Evolutionary conservation across 2,329 filamentous ascomycete genomes (phyloP), one percentile per base, ranked within the genome.

Genomic region (Colletotrichum cuscutae): DNA sequence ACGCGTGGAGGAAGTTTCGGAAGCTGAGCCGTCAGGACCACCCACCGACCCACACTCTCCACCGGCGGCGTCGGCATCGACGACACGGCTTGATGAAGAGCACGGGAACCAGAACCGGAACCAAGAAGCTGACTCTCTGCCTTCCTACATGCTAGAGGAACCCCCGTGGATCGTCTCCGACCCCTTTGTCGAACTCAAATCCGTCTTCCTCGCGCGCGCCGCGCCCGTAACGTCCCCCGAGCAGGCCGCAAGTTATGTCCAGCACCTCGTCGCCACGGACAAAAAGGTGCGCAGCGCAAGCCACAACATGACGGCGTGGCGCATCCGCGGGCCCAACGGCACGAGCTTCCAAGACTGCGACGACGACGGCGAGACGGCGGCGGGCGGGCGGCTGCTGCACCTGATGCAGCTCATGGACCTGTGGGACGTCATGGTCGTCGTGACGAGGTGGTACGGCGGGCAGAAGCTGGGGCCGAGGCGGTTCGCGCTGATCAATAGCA

Each of bases 241-340:
- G 1, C 89, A 97, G 81, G 96, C 95, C 2, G 89, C 90, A 71
- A 82, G 85, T 2, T 95, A 90, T 78, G 84, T 98, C 1, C 86
- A 90, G 56, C 92, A 97, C 80, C 88, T 99, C 1, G 87, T 98
- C 8, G 89, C 92, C 5, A 93, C 91, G 9, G 95, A 98, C 82
- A 95, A 93, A 83, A 95, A 94, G 77, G 92, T 95, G 46, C 92
- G 95, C n/a, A 86, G 89, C 59, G 97, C 97, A 5, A 95, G 96
- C 73, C 97, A 99, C 82, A 98, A 98, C 81, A 98, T 99, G 79
- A 95, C 93, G 24, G 96, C 96, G 1, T 98, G 95, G 94, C 90
- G 97, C 12, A 95, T 98, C 67, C 90, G 89, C 35, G 84, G 85
- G 5, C 87, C 85, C 69, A 84, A 83, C 75, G 84, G 86, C 5